Percentiles rank a stretch among this genome's conserved stretches.
Evolutionary conservation across 495 filamentous ascomycete species (phyloP).

Genomic region (Pseudotulostoma volvatum): DNA sequence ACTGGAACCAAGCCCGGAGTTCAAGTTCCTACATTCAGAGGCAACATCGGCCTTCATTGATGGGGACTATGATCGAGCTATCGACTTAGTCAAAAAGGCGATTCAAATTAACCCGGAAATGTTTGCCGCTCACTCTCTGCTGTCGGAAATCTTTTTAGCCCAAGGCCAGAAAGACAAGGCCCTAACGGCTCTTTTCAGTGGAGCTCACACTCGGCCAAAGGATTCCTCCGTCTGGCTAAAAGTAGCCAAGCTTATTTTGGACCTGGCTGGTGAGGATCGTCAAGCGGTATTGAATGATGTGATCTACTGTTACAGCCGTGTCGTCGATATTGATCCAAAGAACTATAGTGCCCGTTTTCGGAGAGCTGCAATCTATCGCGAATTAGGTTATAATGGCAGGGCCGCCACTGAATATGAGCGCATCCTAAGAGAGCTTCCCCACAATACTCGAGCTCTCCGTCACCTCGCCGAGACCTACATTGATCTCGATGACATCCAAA

Average conservation of each 20-base stretch:
- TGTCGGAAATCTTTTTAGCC: constrained; percentile 56
- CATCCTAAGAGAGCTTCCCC: constrained; percentile 40
- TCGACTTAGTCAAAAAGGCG: constrained; percentile 45
- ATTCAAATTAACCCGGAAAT: constrained; percentile 75
- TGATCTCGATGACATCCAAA: constrained; percentile 37
- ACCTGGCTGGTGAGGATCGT: constrained; percentile 39
- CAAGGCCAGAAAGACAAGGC: constrained; percentile 52
- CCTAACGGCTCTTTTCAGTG: constrained; percentile 48
- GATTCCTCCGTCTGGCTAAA: constrained; percentile 51
- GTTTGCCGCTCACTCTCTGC: constrained; percentile 55
- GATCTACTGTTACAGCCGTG: constrained; percentile 51
- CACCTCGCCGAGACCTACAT: constrained; percentile 49
- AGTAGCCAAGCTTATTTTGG: constrained; percentile 48
- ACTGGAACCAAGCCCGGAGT: constrained; percentile 54
- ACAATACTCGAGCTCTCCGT: constrained; percentile 43
- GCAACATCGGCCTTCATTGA: constrained; percentile 56
- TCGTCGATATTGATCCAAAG: constrained; percentile 43
- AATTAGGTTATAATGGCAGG: constrained; percentile 37
- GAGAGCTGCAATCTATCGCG: constrained; percentile 40
- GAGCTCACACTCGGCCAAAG: constrained; percentile 54
- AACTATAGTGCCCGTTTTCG: constrained; percentile 43
- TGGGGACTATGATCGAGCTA: constrained; percentile 45
- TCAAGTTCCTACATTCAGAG: constrained; percentile 52
- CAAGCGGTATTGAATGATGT: constrained; percentile 36
- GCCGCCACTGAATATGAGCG: constrained; percentile 47